Conservation (phyloP, 768 basidiomycete genomes). For the Hemileccinum impolitum region DNA sequence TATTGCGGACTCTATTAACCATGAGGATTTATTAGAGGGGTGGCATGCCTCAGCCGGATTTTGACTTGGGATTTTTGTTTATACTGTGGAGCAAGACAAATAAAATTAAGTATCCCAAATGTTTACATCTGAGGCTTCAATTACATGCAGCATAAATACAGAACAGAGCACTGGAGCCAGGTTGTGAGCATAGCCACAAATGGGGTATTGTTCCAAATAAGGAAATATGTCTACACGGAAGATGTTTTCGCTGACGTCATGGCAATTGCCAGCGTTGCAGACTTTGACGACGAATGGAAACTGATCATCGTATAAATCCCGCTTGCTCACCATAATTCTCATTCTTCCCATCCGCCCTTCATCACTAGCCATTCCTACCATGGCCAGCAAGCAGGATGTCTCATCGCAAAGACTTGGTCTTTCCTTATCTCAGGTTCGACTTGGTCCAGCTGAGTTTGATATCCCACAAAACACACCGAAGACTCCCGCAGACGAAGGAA, state of each 20-base stretch:
- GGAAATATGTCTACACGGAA: no score
- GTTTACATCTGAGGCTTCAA: no score
- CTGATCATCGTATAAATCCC: conserved; percentile 10
- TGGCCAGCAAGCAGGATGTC: conserved; percentile 10
- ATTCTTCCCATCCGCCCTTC: background rate
- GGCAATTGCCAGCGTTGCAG: conserved; percentile 1
- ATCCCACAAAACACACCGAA: conserved; percentile 54
- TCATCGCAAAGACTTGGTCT: conserved; percentile 8
- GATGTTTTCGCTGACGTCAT: background rate
- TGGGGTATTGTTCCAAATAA: background rate
- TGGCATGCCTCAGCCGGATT: background rate
- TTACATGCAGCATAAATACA: no score
- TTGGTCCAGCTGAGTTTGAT: background rate
- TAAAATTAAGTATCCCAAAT: no score
- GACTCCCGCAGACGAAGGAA: conserved; percentile 91
- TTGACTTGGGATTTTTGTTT: background rate
- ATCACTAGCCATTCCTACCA: conserved; percentile 6
- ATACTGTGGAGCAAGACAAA: no score
- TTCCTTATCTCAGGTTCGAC: conserved; percentile 14
- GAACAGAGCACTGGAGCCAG: no score
- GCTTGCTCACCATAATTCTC: conserved; percentile 2
- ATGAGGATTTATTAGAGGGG: conserved; percentile 12
- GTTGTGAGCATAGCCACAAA: no score
- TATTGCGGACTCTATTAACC: conserved; percentile 19
- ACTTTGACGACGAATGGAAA: background rate